phyloP scores from a whole-genome alignment of 768 basidiomycete species.

The Suillus weaverae region DNA sequence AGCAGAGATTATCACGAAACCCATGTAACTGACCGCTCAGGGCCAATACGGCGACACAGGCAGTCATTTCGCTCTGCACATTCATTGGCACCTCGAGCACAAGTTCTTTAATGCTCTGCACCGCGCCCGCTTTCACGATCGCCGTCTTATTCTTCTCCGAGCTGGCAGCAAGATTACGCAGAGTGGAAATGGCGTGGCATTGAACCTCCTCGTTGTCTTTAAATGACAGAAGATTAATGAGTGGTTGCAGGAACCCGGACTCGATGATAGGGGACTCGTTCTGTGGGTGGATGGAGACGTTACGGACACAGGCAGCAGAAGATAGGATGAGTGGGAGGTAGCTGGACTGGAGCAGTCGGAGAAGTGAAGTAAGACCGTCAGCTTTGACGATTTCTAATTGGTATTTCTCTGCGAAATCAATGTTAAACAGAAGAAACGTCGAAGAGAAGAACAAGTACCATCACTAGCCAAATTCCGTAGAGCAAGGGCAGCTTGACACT shows the following conservation, averaged over 20 bases:
- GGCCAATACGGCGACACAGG: slow-evolving; percentile 94
- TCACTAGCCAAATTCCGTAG: slow-evolving; percentile 96
- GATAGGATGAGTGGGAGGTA: slow-evolving; percentile 98
- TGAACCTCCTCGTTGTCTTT: slow-evolving; percentile 99
- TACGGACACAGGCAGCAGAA: slow-evolving; percentile 97
- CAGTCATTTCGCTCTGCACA: slow-evolving; percentile 99
- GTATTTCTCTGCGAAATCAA: slow-evolving; percentile 76
- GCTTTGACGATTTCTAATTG: slow-evolving; percentile 98
- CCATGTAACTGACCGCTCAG: slow-evolving; percentile 72
- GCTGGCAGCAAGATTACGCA: slow-evolving; percentile 94
- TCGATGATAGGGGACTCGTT: slow-evolving; percentile 99
- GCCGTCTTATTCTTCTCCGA: slow-evolving; percentile 98
- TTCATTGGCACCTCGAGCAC: slow-evolving; percentile 93
- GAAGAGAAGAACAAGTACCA: slow-evolving; percentile 49
- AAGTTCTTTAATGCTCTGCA: slow-evolving; percentile 94
- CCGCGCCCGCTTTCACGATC: slow-evolving; percentile 96
- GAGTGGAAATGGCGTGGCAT: slow-evolving; percentile 96
- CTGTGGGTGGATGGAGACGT: slow-evolving; percentile 97
- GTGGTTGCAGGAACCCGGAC: slow-evolving; percentile 92
- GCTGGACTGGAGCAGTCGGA: slow-evolving; percentile 93
- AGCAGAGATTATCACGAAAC: neutral
- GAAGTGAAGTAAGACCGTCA: slow-evolving; percentile 86
- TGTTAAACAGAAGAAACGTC: neutral
- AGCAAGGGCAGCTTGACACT: slow-evolving; percentile 96
- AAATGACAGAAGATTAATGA: slow-evolving; percentile 95